Percentiles rank a stretch among this genome's conserved stretches.
phyloP scores from a whole-genome alignment of 768 basidiomycete species.

The Trametes gibbosa region DNA sequence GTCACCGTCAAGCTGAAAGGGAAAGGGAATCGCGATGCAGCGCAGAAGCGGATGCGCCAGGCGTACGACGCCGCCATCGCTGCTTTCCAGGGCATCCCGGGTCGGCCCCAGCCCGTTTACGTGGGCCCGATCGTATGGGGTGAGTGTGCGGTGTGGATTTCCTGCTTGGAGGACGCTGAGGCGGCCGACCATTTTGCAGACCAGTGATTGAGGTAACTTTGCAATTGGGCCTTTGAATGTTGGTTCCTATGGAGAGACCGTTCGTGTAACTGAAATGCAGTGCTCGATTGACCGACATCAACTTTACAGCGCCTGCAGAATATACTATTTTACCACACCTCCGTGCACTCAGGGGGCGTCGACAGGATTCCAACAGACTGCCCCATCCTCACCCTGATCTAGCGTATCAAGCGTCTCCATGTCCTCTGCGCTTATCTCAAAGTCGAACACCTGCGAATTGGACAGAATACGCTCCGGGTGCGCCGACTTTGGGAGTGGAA shows the following conservation, averaged over 20 bases:
- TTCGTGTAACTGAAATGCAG: too few species aligned
- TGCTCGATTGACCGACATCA: too few species aligned
- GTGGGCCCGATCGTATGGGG: background rate
- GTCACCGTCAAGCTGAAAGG: background rate
- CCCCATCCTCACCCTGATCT: conserved; percentile 43
- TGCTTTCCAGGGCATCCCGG: background rate
- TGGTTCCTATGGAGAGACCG: too few species aligned
- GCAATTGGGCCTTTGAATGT: too few species aligned
- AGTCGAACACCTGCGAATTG: conserved; percentile 48
- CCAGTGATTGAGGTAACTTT: too few species aligned
- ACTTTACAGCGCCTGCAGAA: too few species aligned
- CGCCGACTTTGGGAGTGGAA: conserved; percentile 49
- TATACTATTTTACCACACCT: too few species aligned
- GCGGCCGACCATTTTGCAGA: too few species aligned
- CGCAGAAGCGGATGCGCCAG: background rate
- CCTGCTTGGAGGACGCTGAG: too few species aligned
- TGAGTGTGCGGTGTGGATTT: background rate
- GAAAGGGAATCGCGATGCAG: background rate
- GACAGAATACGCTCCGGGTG: conserved; percentile 38
- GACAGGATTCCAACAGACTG: conserved; percentile 49
- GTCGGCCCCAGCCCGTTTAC: background rate
- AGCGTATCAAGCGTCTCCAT: conserved; percentile 43
- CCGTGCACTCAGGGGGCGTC: conserved; percentile 22
- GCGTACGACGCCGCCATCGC: background rate
- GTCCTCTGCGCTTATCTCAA: conserved; percentile 41